Evolutionary conservation across 2,329 filamentous ascomycete genomes (phyloP), one percentile per base, ranked within the genome.

Genomic region (Fusarium buharicum): DNA sequence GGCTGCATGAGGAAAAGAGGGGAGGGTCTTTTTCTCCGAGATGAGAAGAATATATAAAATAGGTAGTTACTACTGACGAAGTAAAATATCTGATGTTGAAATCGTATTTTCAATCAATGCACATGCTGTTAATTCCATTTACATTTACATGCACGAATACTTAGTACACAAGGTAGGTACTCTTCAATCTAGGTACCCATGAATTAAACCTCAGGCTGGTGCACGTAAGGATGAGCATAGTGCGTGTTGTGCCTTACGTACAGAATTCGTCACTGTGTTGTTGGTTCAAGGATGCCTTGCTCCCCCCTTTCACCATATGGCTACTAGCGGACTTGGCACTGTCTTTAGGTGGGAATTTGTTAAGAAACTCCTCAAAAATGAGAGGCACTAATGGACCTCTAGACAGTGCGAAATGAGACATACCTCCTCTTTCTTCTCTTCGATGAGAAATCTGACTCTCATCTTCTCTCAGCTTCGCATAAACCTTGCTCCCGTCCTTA

Each of bases 401-500:
- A 43, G 56, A 70, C 66, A 66, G 66, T 69, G 66, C 57, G 39
- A 47, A 48, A 16, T 16, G 40, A 8, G 27, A 28, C 4, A 11
- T 10, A 28, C 38, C 55, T 51, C 47, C 53, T 64, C 48, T 55
- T 52, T 43, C 40, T 56, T 51, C 48, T 30, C 44, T 50, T 51
- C 18, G 53, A 50, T 27, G 37, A 60, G 47, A 37, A 55, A 59
- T 67, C 52, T 50, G 56, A 54, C 55, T 50, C 58, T 50, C 43
- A 30, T 63, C 54, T 54, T 62, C 27, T 20, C 49, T 47, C 50
- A 37, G 50, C 50, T 46, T 34, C 30, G 41, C 56, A 48, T 51
- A 59, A 45, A 63, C 51, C 60, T 63, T 64, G 55, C 45, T 44
- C 50, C 57, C 64, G 57, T 64, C 60, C 59, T 34, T 50, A 64